Conservation (phyloP, 2,329 filamentous ascomycete species). For the Colletotrichum sp. region DNA sequence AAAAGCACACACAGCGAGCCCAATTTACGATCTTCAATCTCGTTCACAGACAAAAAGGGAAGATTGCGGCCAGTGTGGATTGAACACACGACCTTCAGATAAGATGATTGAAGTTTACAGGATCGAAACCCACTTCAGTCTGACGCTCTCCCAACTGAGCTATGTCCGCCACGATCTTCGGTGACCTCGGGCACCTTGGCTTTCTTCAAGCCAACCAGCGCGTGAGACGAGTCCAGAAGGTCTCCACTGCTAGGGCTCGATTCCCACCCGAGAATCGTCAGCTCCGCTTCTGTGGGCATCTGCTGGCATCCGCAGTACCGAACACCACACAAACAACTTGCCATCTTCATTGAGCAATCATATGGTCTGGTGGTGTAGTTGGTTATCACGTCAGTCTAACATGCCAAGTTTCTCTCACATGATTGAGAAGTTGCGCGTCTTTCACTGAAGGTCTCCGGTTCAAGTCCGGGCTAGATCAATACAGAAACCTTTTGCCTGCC, state of each 20-base stretch:
- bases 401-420: not conserved
- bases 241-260: not conserved
- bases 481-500: not conserved
- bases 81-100: slow-evolving; percentile 14
- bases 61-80: slow-evolving; percentile 9
- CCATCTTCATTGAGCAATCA: not conserved
- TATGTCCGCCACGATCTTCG: slow-evolving; percentile 9
- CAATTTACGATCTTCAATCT: too few relatives aligned
- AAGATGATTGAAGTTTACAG: not conserved
- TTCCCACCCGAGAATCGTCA: not conserved
- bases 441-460: slow-evolving; percentile 16
- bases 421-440: not conserved
- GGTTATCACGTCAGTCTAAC: slow-evolving; percentile 56
- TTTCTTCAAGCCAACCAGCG: not conserved
- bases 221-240: not conserved
- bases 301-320: not conserved
- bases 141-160: slow-evolving; percentile 16
- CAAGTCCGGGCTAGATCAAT: slow-evolving; percentile 12
- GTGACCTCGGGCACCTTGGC: rapidly evolving
- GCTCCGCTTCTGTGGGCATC: not conserved
- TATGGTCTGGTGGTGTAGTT: slow-evolving; percentile 42
- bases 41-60: not conserved
- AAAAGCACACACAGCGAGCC: too few relatives aligned
- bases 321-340: not conserved
- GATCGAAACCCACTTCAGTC: slow-evolving; percentile 1